Percentiles rank a stretch among this genome's conserved stretches.
Conservation (phyloP, 2,329 filamentous ascomycete species). For the Calycina herbarum region DNA sequence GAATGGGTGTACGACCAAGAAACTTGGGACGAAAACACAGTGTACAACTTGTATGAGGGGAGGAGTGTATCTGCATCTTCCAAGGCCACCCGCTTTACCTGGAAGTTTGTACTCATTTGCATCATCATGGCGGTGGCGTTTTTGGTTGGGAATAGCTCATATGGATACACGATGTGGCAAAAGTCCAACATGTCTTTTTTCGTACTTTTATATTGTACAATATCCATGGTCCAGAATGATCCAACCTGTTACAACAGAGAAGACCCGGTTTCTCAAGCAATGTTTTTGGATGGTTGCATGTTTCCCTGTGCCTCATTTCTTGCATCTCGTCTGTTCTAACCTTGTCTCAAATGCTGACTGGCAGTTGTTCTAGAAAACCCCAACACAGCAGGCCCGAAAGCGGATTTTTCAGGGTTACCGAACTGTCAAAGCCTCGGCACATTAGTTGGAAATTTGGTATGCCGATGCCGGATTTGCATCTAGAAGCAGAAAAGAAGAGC, state of each 20-base stretch:
- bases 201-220: constrained; percentile 12
- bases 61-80: background rate
- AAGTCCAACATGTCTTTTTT: constrained; percentile 1
- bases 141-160: constrained; percentile 13
- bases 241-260: background rate
- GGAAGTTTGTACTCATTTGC: constrained; percentile 10
- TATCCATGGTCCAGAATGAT: constrained; percentile 3
- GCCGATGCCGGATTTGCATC: constrained; percentile 10
- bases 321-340: background rate
- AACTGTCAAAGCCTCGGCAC: background rate
- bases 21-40: background rate
- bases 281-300: background rate
- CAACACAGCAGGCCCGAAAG: background rate
- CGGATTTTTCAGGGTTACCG: background rate
- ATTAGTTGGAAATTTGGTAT: background rate
- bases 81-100: background rate
- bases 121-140: constrained; percentile 36
- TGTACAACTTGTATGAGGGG: background rate
- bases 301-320: background rate
- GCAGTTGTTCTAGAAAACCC: background rate
- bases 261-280: background rate
- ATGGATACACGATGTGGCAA: constrained; percentile 7
- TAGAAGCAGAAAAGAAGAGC: constrained; percentile 7
- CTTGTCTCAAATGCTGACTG: background rate
- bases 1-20: background rate